Evolutionary conservation across 768 basidiomycete species (phyloP).

Genomic region (Leccinum ochraceum): DNA sequence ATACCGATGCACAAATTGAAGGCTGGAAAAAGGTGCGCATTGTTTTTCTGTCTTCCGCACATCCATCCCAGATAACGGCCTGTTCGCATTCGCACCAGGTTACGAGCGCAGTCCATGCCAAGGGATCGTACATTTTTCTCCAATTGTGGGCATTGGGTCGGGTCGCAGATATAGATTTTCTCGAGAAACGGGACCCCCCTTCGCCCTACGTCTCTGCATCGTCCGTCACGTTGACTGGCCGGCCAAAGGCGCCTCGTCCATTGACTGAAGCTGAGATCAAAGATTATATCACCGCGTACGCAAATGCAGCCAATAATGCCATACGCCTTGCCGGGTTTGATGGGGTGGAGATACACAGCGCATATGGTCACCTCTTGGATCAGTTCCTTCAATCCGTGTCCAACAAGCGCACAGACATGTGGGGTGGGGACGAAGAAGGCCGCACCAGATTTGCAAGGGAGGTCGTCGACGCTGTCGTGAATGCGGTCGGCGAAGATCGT

Average conservation of each 20-base stretch:
- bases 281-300: constrained; percentile 32
- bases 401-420: constrained; percentile 62
- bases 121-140: constrained; percentile 47
- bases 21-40: constrained; percentile 48
- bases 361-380: constrained; percentile 51
- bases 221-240: constrained; percentile 23
- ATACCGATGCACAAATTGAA: constrained; percentile 55
- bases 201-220: constrained; percentile 39
- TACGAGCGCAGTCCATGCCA: constrained; percentile 56
- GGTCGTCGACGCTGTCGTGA: constrained; percentile 50
- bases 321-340: constrained; percentile 44
- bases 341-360: constrained; percentile 46
- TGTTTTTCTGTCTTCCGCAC: too few species aligned
- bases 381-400: constrained; percentile 62
- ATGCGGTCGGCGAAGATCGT: constrained; percentile 54
- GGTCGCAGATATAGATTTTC: constrained; percentile 34
- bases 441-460: constrained; percentile 58
- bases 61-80: neutral
- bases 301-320: constrained; percentile 36
- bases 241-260: constrained; percentile 18
- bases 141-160: constrained; percentile 64
- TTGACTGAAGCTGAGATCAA: constrained; percentile 34
- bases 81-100: constrained; percentile 37
- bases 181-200: constrained; percentile 33
- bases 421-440: constrained; percentile 67